Evolutionary conservation across 1,139 yeast species (phyloP), one percentile per base, ranked within the genome.

Genomic region (Petasospora rhodanensis): DNA sequence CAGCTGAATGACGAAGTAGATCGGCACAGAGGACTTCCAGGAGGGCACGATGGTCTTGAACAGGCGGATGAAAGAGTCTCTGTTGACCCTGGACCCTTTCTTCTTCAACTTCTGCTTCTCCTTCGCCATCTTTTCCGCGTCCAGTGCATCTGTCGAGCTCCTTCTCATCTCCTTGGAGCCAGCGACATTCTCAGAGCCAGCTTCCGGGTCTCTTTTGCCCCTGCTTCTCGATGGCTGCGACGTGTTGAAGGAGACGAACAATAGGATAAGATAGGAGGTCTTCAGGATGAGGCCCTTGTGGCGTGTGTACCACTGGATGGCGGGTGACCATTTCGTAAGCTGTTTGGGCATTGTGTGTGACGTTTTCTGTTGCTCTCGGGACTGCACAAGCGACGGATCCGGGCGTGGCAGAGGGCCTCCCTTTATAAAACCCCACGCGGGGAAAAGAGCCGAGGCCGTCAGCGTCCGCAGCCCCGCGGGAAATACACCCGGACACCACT

Each of bases 1-100:
- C 7, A 87, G 58, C 56, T 89, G 95, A 0, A 75, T 50, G 0
- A 60, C 45, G 28, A 86, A 68, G 43, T 64, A 65, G 2, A 59
- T 43, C 1, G 76, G 76, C 7, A 70, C 56, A 2, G 69, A 62
- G 2, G 75, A 61, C 19, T 54, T 58, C 41, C 49, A 46, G 2
- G 47, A 26, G 2, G 52, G 53, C 2, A 47, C 31, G 3, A 49
- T 31, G 7, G 47, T 32, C 18, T 32, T 36, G 21, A 45, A 11
- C 13, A 42, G 22, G 9, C 37, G 38, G 18, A 44, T 32, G 19
- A 66, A 52, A 0, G 73, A 58, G 15, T 58, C 62, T 34, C 52
- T 59, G 11, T 67, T 49, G 5, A 71, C 41, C 39, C 57, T 62
- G 9, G 62, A 5, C 2, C 59, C 18, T 50, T 44, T 13, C 25